phyloP scores from a whole-genome alignment of 2,329 filamentous ascomycete species.

The Graphiopsis chlorocephala region DNA sequence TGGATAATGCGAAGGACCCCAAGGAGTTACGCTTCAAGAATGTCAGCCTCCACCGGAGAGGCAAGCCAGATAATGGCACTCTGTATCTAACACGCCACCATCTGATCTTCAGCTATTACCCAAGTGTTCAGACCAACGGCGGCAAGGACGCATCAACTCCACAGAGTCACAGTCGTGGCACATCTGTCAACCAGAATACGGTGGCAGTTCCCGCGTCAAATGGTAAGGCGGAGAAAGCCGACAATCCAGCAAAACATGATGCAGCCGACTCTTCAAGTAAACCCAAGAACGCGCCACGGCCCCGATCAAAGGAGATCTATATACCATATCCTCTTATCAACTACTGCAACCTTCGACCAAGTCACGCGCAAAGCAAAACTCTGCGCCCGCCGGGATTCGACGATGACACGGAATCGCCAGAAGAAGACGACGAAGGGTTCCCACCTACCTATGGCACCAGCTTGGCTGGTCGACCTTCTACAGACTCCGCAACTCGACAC shows the following conservation, averaged over 20 bases:
- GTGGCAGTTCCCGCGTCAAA: not conserved
- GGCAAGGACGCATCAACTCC: not conserved
- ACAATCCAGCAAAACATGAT: constrained; percentile 14
- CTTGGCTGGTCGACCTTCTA: constrained; percentile 26
- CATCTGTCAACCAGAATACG: not conserved
- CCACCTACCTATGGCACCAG: constrained; percentile 33
- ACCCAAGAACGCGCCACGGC: constrained; percentile 20
- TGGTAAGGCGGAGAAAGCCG: constrained; percentile 15
- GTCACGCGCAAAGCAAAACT: constrained; percentile 22
- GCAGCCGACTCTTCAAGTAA: not conserved
- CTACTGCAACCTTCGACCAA: constrained; percentile 71
- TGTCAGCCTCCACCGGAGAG: constrained; percentile 58
- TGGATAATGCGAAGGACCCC: not conserved
- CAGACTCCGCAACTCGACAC: constrained; percentile 27
- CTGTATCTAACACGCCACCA: constrained; percentile 63
- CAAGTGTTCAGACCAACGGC: constrained; percentile 22
- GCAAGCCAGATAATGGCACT: constrained; percentile 56
- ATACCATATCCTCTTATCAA: constrained; percentile 92
- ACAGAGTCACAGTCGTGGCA: constrained; percentile 22
- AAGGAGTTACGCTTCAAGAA: constrained; percentile 50
- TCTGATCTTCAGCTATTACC: constrained; percentile 61
- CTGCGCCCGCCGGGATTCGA: constrained; percentile 5
- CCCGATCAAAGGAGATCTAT: constrained; percentile 71
- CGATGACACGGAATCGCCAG: constrained; percentile 3
- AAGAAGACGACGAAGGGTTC: constrained; percentile 25